Evolutionary conservation across 2,329 filamentous ascomycete species (phyloP), one percentile per base, ranked within the genome.

Genomic region (Nigrospora sphaerica): DNA sequence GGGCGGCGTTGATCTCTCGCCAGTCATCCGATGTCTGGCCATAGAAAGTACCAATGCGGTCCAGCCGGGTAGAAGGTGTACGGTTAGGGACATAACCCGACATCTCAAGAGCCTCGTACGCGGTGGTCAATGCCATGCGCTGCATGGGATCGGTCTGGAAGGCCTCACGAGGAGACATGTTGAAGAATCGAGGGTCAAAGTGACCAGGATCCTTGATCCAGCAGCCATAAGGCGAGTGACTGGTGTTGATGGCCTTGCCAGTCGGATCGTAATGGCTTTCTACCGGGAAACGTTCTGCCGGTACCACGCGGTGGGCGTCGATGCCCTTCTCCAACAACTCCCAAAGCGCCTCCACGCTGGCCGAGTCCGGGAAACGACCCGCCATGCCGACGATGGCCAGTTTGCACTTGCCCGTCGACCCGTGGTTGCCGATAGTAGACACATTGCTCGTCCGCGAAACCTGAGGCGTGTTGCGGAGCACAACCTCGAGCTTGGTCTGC

Each of bases 301-400:
- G 85, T 7, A 85, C 73, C 49, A 75, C 75, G 49, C 79, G 75
- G 60, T 88, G 84, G 32, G 88, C 85, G 62, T 89, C 86, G 9
- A 88, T 74, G 12, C 86, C 86, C 63, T 85, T 82, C 61, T 83
- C 78, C 17, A 91, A 73, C 4, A 90, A 71, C 49, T 88, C 81
- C 86, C 86, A 91, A 31, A 91, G 78, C 46, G 79, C 78, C 48
- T 89, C 83, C 50, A 81, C 77, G 57, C 75, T 85, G 14, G 80
- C 83, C 42, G 86, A 83, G 55, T 85, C 82, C 2, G 86, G 86
- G 62, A 88, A 90, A 43, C 86, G 78, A 43, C 86, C 86, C 39
- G 86, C 79, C 78, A 89, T 87, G 44, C 89, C 89, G 32, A 95
- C 85, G 51, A 95, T 90, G 47, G 89, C 89, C 51, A 95, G 79